phyloP scores from a whole-genome alignment of 2,329 filamentous ascomycete species.

The Aspergillus spinulosporus region DNA sequence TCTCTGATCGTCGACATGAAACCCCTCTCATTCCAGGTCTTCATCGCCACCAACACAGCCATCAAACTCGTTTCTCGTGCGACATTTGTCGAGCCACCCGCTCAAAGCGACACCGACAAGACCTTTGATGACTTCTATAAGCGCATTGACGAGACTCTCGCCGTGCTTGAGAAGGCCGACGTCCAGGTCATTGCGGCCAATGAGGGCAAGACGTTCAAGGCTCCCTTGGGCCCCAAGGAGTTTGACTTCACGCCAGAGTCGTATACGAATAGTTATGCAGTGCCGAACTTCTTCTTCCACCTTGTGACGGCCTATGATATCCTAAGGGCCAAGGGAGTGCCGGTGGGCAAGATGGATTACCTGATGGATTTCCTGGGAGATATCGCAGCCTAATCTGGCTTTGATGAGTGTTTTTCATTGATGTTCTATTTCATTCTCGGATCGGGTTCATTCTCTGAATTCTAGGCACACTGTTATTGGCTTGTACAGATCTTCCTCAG shows the following conservation, averaged over 20 bases:
- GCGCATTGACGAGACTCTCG: constrained; percentile 51
- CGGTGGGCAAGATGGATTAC: constrained; percentile 63
- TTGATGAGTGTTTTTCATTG: no score
- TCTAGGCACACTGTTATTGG: no score
- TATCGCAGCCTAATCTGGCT: no score
- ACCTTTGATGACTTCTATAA: constrained; percentile 53
- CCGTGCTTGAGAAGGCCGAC: constrained; percentile 48
- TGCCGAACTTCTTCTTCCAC: constrained; percentile 68
- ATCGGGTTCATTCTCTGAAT: no score
- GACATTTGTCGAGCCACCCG: constrained; percentile 34
- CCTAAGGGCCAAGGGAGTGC: constrained; percentile 61
- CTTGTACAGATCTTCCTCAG: no score
- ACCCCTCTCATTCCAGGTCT: constrained; percentile 52
- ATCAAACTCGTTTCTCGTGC: constrained; percentile 45
- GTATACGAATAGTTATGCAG: constrained; percentile 52
- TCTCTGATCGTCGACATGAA: constrained; percentile 53
- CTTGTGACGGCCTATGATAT: constrained; percentile 60
- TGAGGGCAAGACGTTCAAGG: constrained; percentile 42
- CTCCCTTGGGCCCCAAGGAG: constrained; percentile 37
- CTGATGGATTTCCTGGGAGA: constrained; percentile 27
- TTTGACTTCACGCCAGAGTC: constrained; percentile 44
- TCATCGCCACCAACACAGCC: constrained; percentile 44
- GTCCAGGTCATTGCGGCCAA: constrained; percentile 45
- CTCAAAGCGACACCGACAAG: constrained; percentile 46
- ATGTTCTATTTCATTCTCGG: no score